A percentile compares a stretch with the other conserved stretches of the same genome.
phyloP scores from a whole-genome alignment of 441 rosid genomes.

The Kokia cookei region DNA sequence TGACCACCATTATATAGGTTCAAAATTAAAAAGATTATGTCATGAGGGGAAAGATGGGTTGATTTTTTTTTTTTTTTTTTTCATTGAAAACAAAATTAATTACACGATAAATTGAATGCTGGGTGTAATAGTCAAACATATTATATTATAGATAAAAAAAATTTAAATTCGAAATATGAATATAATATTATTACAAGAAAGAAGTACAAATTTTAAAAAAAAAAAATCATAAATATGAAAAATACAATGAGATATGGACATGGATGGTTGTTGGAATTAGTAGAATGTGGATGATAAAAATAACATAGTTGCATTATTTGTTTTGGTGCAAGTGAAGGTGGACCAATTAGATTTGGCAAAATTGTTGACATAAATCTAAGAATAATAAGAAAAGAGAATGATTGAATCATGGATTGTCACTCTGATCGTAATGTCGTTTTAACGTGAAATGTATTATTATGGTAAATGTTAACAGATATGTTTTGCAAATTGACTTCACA shows the following conservation, averaged over 20 bases:
- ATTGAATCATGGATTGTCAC: background rate
- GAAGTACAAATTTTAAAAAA: no score
- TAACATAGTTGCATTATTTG: background rate
- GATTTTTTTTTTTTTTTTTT: no score
- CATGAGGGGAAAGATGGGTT: no score
- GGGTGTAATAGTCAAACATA: no score
- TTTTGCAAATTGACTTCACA: background rate
- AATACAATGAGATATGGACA: no score
- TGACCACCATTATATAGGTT: background rate
- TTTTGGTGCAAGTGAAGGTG: background rate
- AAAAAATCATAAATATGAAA: no score
- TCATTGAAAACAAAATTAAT: no score
- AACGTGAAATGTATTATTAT: background rate
- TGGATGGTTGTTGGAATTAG: no score
- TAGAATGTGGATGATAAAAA: background rate
- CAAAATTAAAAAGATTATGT: background rate
- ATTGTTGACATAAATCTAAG: background rate
- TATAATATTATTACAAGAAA: no score
- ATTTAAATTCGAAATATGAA: no score
- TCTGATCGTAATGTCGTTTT: background rate
- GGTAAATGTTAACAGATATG: background rate
- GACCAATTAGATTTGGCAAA: background rate
- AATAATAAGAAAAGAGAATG: background rate
- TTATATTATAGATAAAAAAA: no score
- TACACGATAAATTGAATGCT: fast-evolving